Percentiles rank a stretch among this genome's conserved stretches.
Conservation (phyloP, 352 stramenopile species). For the Globisporangium rhizosaccharum region DNA sequence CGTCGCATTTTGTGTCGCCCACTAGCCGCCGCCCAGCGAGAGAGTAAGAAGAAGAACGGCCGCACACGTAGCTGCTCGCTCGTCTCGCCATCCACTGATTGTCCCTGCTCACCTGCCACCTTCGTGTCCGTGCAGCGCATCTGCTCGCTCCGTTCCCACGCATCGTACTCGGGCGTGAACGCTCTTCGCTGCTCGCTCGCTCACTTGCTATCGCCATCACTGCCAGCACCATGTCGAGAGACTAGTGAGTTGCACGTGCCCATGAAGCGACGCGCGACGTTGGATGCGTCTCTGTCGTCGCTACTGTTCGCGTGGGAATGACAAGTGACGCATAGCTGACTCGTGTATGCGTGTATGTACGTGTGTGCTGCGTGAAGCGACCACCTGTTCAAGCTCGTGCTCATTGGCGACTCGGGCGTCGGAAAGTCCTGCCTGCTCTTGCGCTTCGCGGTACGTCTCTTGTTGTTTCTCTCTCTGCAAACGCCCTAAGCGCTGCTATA, state of each 20-base stretch:
- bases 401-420: conserved; percentile 97
- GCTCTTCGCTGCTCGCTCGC: not conserved
- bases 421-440: conserved; percentile 98
- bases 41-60: no score
- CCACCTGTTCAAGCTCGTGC: conserved; percentile 97
- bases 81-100: no score
- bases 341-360: not conserved
- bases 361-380: conserved; percentile 37
- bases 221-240: conserved; percentile 52
- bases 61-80: no score
- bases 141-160: no score
- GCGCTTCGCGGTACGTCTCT: conserved; percentile 88
- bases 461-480: not conserved
- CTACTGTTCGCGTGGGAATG: conserved; percentile 6
- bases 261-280: conserved; percentile 10
- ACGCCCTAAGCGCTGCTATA: not conserved
- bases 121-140: no score
- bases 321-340: not conserved
- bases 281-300: conserved; percentile 1
- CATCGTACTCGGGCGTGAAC: no score
- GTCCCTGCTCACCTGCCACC: no score
- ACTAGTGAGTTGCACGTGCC: conserved; percentile 48
- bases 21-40: no score
- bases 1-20: no score
- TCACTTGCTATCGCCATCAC: not conserved